Base-by-base conservation (phyloP, 805 yeast genomes). In the Cyberlindnera xishuangbannaensis region DNA sequence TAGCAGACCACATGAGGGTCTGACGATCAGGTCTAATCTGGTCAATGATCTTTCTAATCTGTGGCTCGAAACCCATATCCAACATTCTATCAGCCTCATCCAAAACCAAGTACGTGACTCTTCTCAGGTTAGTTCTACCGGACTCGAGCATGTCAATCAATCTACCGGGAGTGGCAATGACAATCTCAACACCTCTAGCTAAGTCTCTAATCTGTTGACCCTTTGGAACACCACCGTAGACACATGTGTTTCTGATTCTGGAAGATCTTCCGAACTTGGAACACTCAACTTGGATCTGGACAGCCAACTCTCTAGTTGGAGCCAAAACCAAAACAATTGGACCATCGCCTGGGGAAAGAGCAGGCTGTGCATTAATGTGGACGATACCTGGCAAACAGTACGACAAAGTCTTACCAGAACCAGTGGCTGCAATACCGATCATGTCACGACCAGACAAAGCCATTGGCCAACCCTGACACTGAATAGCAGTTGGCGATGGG, bases 391-490 rank as follows among this genome's bases (percentile, higher is more conserved):
- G 98, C 57, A 92, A 72, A 71, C 96, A 86, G 73, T 90, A 92
- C 26, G 97, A 85, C 53, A 92, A 72, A 43, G 98, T 92, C 73
- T 92, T 92, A 73, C 98, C 98, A 36, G 97, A 88, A 67, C 98
- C 98, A 48, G 98, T 92, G 50, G 96, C 83, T 37, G 98, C 97
- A 61, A 92, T 82, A 73, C 98, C 98, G 64, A 92, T 84, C 90
- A 92, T 83, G 62, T 92, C 97, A 69, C 97, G 85, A 71, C 98
- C 98, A 52, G 90, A 78, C 39, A 88, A 71, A 56, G 98, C 98
- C 98, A 92, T 92, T 45, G 98, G 98, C 98, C 98, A 92, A 70
- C 98, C 98, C 71, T 92, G 98, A 65, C 96, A 86, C 70, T 92
- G 98, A 56, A 92, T 92, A 47, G 86, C 87, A 37, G 98, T 92